Evolutionary conservation across 176 grass and related monocot species (phyloP).

Genomic region (Zoysia japonica): DNA sequence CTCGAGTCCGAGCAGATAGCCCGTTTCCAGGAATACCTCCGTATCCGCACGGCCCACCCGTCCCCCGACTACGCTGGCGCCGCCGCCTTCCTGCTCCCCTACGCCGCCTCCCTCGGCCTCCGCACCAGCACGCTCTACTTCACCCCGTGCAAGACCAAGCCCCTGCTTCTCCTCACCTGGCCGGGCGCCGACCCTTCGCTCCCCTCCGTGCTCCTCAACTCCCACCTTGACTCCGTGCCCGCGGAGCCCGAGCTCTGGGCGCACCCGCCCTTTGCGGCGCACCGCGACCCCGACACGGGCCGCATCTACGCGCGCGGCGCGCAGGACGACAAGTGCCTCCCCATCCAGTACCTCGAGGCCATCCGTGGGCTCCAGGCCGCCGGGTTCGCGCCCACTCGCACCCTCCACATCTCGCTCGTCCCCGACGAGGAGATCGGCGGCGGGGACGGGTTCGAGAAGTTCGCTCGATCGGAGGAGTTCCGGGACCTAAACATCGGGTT

Average conservation of each 20-base stretch:
- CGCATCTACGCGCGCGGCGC: conserved; percentile 76
- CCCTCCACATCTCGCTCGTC: conserved; percentile 82
- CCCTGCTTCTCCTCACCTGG: conserved; percentile 83
- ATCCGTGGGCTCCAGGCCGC: conserved; percentile 61
- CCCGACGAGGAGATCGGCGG: conserved; percentile 87
- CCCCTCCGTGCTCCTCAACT: conserved; percentile 84
- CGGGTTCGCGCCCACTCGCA: conserved; percentile 62
- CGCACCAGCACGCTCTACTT: conserved; percentile 51
- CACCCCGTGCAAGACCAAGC: conserved; percentile 55
- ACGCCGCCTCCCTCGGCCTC: conserved; percentile 66
- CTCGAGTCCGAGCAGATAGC: conserved; percentile 60
- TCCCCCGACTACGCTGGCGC: conserved; percentile 69
- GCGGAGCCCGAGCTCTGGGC: conserved; percentile 62
- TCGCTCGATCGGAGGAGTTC: conserved; percentile 67
- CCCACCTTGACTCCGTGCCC: conserved; percentile 86
- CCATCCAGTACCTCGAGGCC: conserved; percentile 91
- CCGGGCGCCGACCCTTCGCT: conserved; percentile 64
- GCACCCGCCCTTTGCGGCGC: conserved; percentile 67
- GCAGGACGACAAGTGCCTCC: conserved; percentile 94
- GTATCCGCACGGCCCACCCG: conserved; percentile 75
- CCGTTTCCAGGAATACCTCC: conserved; percentile 74
- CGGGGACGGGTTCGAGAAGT: conserved; percentile 53
- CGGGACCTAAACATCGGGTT: conserved; percentile 68
- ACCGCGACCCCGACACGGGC: conserved; percentile 55
- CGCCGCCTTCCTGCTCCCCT: conserved; percentile 68